Percentiles rank a stretch among this genome's conserved stretches.
phyloP scores from a whole-genome alignment of 2,329 filamentous ascomycete genomes.

The Macroventuria anomochaeta region DNA sequence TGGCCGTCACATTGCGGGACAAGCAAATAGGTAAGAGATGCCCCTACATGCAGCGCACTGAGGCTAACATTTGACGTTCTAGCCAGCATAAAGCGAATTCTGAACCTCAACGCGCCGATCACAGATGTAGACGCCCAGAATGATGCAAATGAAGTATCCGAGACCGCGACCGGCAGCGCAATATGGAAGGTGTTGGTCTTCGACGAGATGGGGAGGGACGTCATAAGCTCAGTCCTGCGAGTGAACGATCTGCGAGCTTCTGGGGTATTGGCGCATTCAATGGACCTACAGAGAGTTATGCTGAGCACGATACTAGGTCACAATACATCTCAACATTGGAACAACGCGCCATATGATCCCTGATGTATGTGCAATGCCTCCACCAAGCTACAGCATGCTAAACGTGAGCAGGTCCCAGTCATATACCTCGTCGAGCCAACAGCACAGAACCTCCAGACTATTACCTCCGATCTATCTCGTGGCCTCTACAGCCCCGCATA shows the following conservation, averaged over 20 bases:
- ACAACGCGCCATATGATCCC: constrained; percentile 87
- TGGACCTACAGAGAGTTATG: constrained; percentile 3
- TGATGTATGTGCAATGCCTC: constrained; percentile 66
- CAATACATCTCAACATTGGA: constrained; percentile 67
- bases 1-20: constrained; percentile 63
- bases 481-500: constrained; percentile 88
- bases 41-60: not conserved
- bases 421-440: constrained; percentile 96
- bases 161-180: constrained; percentile 24
- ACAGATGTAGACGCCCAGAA: constrained; percentile 66
- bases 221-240: constrained; percentile 93
- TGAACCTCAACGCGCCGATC: constrained; percentile 85
- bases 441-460: constrained; percentile 76
- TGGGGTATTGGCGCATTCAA: constrained; percentile 61
- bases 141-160: constrained; percentile 50
- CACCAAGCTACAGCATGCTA: constrained; percentile 9
- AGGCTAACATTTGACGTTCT: constrained; percentile 21
- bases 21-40: constrained; percentile 63
- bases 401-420: constrained; percentile 64
- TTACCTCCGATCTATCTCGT: constrained; percentile 84
- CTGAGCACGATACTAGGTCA: constrained; percentile 72
- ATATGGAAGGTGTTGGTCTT: constrained; percentile 76
- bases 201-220: constrained; percentile 87
- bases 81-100: constrained; percentile 94
- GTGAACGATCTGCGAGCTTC: constrained; percentile 91